Percentiles rank a stretch among this genome's conserved stretches.
Evolutionary conservation across 1,139 yeast species (phyloP).

Genomic region (Blastobotrys apis): DNA sequence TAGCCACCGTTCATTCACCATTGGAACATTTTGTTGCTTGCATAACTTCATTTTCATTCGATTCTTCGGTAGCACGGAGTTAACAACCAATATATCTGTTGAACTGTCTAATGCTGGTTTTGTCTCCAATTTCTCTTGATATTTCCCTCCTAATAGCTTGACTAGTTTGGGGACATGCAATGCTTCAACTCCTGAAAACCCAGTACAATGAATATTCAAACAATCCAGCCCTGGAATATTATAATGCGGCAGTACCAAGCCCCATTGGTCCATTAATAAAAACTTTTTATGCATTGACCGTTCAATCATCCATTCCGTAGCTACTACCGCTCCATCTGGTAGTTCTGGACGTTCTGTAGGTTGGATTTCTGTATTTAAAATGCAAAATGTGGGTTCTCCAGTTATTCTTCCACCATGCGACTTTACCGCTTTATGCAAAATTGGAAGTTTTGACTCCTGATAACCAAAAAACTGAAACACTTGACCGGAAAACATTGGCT

Average conservation of each 20-base stretch:
- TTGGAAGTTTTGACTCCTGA: conserved; percentile 22
- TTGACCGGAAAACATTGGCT: conserved; percentile 24
- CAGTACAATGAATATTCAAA: conserved; percentile 62
- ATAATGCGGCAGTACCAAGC: conserved; percentile 50
- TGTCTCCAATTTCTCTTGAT: conserved; percentile 38
- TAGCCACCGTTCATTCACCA: conserved; percentile 49
- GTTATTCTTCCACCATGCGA: conserved; percentile 33
- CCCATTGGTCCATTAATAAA: conserved; percentile 66
- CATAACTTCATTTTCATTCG: conserved; percentile 6
- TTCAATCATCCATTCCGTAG: conserved; percentile 83
- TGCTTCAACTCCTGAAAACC: conserved; percentile 79
- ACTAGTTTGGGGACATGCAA: conserved; percentile 69
- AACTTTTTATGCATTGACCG: conserved; percentile 61
- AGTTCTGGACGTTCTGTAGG: conserved; percentile 14
- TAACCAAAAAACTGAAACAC: conserved; percentile 26
- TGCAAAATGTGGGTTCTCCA: conserved; percentile 16
- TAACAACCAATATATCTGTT: conserved; percentile 9
- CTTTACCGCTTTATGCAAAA: conserved; percentile 36
- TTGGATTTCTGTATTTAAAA: conserved; percentile 30
- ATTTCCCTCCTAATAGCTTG: conserved; percentile 43
- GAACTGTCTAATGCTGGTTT: conserved; percentile 5
- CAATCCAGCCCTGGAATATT: conserved; percentile 34
- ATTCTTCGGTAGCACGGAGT: conserved; percentile 1
- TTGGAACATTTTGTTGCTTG: conserved; percentile 37
- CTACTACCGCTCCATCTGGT: conserved; percentile 18